These are phyloP conservation scores for Tricholoma flavovirens DNA, from an alignment of 768 basidiomycete species.

Conservation along the genomic window DNA sequence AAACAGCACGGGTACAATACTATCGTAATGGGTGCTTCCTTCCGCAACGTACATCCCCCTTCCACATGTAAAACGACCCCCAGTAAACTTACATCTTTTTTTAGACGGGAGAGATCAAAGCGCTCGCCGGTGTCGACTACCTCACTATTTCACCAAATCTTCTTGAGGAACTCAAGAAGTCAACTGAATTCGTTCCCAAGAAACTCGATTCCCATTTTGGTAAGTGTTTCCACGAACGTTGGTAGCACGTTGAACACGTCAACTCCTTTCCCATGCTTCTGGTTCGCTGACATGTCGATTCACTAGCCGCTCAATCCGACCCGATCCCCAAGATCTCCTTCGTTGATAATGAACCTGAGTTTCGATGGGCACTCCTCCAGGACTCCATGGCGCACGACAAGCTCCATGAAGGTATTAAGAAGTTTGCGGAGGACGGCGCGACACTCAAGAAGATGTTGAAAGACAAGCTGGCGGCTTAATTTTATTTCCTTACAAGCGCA, in stretches of 20 bases:
- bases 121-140: conserved; percentile 95
- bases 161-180: conserved; percentile 89
- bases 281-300: not conserved
- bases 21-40: conserved; percentile 99
- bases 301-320: conserved; percentile 46
- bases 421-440: conserved; percentile 94
- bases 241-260: not conserved
- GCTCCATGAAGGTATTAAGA: conserved; percentile 96
- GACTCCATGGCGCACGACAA: conserved; percentile 99
- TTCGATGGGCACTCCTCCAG: conserved; percentile 90
- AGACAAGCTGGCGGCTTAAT: conserved; percentile 54
- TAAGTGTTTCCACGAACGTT: conserved; percentile 27
- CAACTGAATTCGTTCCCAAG: conserved; percentile 72
- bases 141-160: conserved; percentile 90
- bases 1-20: conserved; percentile 98
- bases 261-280: not conserved
- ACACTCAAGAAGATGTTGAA: conserved; percentile 80
- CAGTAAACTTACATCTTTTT: conserved; percentile 5
- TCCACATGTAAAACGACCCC: not conserved
- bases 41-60: conserved; percentile 78
- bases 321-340: conserved; percentile 75
- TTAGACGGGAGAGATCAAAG: conserved; percentile 86
- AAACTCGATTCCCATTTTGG: conserved; percentile 67
- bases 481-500: not conserved
- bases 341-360: conserved; percentile 92